A percentile compares a stretch with the other conserved stretches of the same genome.
Conservation (phyloP, 2,329 filamentous ascomycete species). For the Pseudocercospora vitis region DNA sequence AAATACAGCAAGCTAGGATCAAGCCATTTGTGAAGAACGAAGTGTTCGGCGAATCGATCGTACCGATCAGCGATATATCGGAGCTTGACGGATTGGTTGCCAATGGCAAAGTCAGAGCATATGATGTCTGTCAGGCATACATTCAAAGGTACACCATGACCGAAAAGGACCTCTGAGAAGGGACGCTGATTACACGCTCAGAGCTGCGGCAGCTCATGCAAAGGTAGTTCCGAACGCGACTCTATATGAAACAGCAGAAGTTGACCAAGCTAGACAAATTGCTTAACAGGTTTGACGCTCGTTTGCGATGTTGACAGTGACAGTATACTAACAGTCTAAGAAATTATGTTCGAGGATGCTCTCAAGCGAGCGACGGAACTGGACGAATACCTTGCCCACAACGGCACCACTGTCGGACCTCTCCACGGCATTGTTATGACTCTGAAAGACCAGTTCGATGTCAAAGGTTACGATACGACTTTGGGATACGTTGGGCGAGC, state of each 20-base stretch:
- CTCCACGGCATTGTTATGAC: constrained; percentile 45
- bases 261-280: constrained; percentile 52
- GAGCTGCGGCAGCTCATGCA: constrained; percentile 23
- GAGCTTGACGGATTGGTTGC: constrained; percentile 13
- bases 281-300: constrained; percentile 52
- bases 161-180: too few relatives aligned
- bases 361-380: constrained; percentile 49
- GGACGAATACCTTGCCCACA: constrained; percentile 53
- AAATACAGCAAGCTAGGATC: background rate
- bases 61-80: constrained; percentile 13
- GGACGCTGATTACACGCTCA: constrained; percentile 1
- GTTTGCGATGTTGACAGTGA: background rate
- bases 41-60: background rate
- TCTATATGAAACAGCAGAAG: background rate
- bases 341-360: constrained; percentile 58
- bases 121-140: constrained; percentile 18
- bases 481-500: constrained; percentile 54
- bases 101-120: constrained; percentile 13
- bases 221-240: constrained; percentile 16
- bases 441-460: constrained; percentile 59
- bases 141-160: constrained; percentile 20
- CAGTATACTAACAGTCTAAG: constrained; percentile 32
- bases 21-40: background rate
- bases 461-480: constrained; percentile 53
- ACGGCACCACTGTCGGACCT: constrained; percentile 41